Base-by-base conservation (phyloP, 2,329 filamentous ascomycete genomes). In the Nothomitra cinnamomea region DNA sequence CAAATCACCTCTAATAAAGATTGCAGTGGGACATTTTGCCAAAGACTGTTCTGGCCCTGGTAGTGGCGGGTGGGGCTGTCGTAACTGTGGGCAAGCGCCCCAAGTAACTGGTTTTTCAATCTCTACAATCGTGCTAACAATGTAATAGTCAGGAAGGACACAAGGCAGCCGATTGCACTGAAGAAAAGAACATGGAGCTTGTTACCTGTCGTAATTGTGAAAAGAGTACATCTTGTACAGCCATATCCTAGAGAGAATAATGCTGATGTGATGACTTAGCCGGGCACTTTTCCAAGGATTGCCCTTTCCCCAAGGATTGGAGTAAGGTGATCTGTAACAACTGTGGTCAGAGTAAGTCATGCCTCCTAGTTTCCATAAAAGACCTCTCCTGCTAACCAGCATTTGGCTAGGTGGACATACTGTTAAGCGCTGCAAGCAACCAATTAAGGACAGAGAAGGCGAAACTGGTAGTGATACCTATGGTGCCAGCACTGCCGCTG, bases 141-240 rank as follows among this genome's bases (percentile, higher is more conserved):
- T 24, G 55, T 48, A 19, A 63, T 61, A 57, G 68, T 2, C 64
- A 69, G 59, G 68, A 69, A 52, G 63, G 61, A 3, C 70, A 72
- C 52, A 64, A 68, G 2, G 62, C 66, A 1, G 63, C 61, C 35
- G 70, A 72, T 1, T 72, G 70, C 45, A 67, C 69, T 24, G 60
- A 70, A 53, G 67, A 68, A 21, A 66, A 65, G 12, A 64, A 70
- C 52, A 60, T 65, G 19, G 64, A 65, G 1, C 67, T 60, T 12
- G 64, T 71, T 28, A 66, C 62, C 3, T 72, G 70, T 61, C 68
- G 67, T 12, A 72, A 72, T 60, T 72, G 70, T 42, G 69, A 72
- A 2, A 58, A 69, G 57, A 59, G 67, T 67, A 62, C 58, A 62
- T 54, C 17, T 32, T 28, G 3, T 24, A 13, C 19, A 13, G 17